Evolutionary conservation across 202 grass and related monocot genomes (phyloP).

Genomic region (Hordeum pubiflorum): DNA sequence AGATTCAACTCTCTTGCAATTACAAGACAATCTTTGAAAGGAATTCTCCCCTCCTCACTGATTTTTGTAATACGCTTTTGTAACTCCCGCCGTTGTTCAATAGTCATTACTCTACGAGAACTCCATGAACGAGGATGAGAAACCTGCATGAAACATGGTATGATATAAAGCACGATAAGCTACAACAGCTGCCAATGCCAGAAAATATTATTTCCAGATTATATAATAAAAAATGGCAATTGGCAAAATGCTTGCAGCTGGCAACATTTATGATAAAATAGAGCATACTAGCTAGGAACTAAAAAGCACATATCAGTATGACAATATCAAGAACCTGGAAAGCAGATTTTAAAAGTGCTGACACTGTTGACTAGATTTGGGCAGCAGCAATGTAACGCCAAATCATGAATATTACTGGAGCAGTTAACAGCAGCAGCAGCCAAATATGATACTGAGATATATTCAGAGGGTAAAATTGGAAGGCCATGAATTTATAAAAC

Average conservation of each 20-base stretch:
- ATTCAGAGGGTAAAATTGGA: background rate
- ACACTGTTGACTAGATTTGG: background rate
- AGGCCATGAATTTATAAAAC: background rate
- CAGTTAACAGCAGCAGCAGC: background rate
- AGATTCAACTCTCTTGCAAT: slow-evolving; percentile 87
- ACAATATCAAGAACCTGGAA: background rate
- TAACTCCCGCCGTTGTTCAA: slow-evolving; percentile 67
- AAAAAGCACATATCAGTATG: background rate
- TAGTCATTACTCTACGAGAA: slow-evolving; percentile 82
- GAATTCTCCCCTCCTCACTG: slow-evolving; percentile 55
- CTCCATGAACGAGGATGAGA: slow-evolving; percentile 75
- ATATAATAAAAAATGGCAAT: slow-evolving; percentile 1
- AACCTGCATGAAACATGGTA: slow-evolving; percentile 33
- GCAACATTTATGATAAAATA: slow-evolving; percentile 7
- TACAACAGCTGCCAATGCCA: background rate
- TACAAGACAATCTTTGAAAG: slow-evolving; percentile 68
- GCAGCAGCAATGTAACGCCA: background rate
- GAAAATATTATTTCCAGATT: slow-evolving; percentile 1
- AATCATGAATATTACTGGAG: slow-evolving; percentile 19
- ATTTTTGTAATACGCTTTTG: slow-evolving; percentile 47
- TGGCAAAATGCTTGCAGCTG: background rate
- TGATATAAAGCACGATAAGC: background rate
- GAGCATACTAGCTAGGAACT: background rate
- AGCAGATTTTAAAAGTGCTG: background rate
- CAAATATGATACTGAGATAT: background rate